Evolutionary conservation across 1,284 basidiomycete species (phyloP).

Genomic region (Melanopsichium pennsylvanicum): DNA sequence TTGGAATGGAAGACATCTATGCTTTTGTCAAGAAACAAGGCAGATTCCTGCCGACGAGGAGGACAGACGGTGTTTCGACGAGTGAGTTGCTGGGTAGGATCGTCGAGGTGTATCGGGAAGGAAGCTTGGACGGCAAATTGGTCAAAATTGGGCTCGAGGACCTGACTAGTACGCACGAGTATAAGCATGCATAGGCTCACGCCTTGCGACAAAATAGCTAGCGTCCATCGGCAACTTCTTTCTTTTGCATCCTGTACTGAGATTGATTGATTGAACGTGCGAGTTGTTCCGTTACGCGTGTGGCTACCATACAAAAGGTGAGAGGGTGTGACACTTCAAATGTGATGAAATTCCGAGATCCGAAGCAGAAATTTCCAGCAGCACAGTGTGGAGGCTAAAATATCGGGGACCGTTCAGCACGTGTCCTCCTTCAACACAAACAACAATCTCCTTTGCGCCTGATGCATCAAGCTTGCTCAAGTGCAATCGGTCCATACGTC

Average conservation of each 20-base stretch:
- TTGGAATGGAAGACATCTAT: slow-evolving; percentile 79
- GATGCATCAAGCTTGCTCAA: too few species aligned
- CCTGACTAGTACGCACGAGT: slow-evolving; percentile 24
- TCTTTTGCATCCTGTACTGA: too few species aligned
- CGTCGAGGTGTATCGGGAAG: slow-evolving; percentile 63
- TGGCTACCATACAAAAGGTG: too few species aligned
- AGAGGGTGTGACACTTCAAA: too few species aligned
- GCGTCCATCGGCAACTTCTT: too few species aligned
- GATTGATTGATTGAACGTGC: too few species aligned
- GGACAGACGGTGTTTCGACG: slow-evolving; percentile 93
- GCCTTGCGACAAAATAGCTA: too few species aligned
- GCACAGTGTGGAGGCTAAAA: slow-evolving; percentile 13
- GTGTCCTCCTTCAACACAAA: neutral
- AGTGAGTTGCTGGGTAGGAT: slow-evolving; percentile 78
- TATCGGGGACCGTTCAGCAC: too few species aligned
- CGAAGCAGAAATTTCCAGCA: slow-evolving; percentile 16
- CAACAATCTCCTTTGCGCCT: too few species aligned
- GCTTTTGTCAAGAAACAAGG: slow-evolving; percentile 83
- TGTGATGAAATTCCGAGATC: slow-evolving; percentile 21
- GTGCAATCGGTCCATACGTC: neutral
- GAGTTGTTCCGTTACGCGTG: too few species aligned
- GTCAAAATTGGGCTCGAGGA: slow-evolving; percentile 76
- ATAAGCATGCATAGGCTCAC: slow-evolving; percentile 1
- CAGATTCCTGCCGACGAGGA: slow-evolving; percentile 91
- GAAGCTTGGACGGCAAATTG: slow-evolving; percentile 88